Evolutionary conservation across 2,329 filamentous ascomycete genomes (phyloP), one percentile per base, ranked within the genome.

Genomic region (Phialemoniopsis sp.): DNA sequence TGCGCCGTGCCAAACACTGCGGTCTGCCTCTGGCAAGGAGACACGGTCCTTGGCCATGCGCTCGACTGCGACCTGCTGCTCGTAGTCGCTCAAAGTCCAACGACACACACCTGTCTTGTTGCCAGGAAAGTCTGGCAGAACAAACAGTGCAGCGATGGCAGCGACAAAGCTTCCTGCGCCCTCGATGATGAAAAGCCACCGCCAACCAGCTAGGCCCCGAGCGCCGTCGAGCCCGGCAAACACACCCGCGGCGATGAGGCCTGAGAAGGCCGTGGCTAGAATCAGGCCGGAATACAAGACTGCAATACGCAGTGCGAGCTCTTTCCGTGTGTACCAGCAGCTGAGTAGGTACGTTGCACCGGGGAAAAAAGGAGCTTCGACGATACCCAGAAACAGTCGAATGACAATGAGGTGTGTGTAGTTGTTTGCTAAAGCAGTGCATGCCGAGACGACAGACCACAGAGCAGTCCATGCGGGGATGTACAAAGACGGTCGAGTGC

Each of bases 361-460:
- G n/a, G n/a, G n/a, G n/a, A n/a, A n/a, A n/a, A n/a, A n/a, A n/a
- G n/a, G n/a, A n/a, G n/a, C n/a, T n/a, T n/a, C n/a, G n/a, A 14
- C n/a, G 31, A 62, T 48, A 30, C 62, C 62, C 8, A 67, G 54
- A 33, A 64, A 49, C 37, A 59, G 56, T 4, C 63, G 53, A 13
- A 60, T 52, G 13, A 54, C 60, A 6, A 66, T 43, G 3, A 67
- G 49, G 15, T 53, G 48, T 4, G 48, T 40, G 43, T 59, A 66
- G 29, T 42, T 56, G 18, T 60, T 52, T 26, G 59, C 58, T 4
- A 56, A 54, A 2, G 63, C 61, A 8, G 59, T 64, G 14, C 50
- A 46, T 13, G 53, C 56, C 3, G 53, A 57, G 5, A 62, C 49
- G 13, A 38, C 36, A 13, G 55, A 57, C 59, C 59, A 63, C 9